Base-by-base conservation (phyloP, 1,284 basidiomycete species). In the Ceratobasidium sp. region DNA sequence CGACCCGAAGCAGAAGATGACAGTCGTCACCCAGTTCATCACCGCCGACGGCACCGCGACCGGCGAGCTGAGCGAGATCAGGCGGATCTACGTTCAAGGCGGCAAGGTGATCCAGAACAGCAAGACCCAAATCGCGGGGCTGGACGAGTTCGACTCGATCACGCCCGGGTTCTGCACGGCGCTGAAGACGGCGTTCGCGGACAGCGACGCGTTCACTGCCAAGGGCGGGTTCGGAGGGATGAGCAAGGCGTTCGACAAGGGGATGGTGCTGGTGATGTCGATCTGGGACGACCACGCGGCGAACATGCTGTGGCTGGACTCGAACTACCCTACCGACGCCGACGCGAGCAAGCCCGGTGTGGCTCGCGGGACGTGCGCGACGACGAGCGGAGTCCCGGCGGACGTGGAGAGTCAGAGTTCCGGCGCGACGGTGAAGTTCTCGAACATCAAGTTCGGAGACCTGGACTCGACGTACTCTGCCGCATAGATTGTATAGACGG, bases 221-320 rank as follows among this genome's bases (percentile, higher is more conserved):
- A 84, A 86, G 80, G 89, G 89, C 79, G 89, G 88, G 39, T 82
- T 90, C 78, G 80, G 81, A 63, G 81, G 82, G 67, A 89, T 91
- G 87, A 87, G 88, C 79, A 82, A 84, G 75, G 85, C 88, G 13
- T 84, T 90, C 82, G 82, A 83, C 28, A 81, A 83, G 63, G 90
- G 90, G 78, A 88, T 90, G 86, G 89, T 90, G 20, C 84, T 91
- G 46, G 89, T 89, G 76, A 83, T 91, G 83, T 86, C 85, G 46
- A 49, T 49, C 46, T 49, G 46, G 46, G 46, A 18, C 46, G 46
- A 49, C 46, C 46, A 49, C 46, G 85, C 86, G 55, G 89, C 86
- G 80, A 84, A 88, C 82, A 90, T 91, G 90, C 87, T 90, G 82
- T 90, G 90, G 90, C 82, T 90, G 83, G 90, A 91, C 85, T 86